These are phyloP conservation scores for Nicotiana paniculata DNA, from an alignment of 257 asterid genomes.

Conservation along the genomic window DNA sequence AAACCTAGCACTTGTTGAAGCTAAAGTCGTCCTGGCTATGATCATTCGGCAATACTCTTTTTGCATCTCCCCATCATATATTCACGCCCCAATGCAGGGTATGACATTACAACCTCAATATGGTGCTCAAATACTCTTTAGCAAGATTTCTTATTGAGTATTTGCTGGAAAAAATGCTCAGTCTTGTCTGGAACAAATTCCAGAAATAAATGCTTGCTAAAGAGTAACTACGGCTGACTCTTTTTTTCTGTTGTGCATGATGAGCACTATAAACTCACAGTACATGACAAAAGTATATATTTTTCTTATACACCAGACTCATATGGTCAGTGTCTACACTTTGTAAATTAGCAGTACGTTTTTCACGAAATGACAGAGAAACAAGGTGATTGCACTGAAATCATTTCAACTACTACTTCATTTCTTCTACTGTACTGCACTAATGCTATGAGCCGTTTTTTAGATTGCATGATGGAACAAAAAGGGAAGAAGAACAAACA, in stretches of 20 bases:
- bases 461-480: no score
- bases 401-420: no score
- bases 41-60: slow-evolving; percentile 19
- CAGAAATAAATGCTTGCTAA: not conserved
- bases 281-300: no score
- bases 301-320: not conserved
- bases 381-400: no score
- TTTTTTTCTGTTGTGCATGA: not conserved
- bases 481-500: no score
- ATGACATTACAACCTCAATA: slow-evolving; percentile 27
- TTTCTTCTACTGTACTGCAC: no score
- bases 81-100: slow-evolving; percentile 22
- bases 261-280: not conserved
- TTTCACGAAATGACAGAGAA: no score
- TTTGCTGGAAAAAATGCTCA: not conserved
- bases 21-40: slow-evolving; percentile 29
- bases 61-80: slow-evolving; percentile 30
- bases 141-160: slow-evolving; percentile 1
- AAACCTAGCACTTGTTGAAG: slow-evolving; percentile 31
- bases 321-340: not conserved
- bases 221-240: not conserved
- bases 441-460: no score
- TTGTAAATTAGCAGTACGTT: not conserved
- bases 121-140: slow-evolving; percentile 27
- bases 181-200: not conserved